phyloP scores from a whole-genome alignment of 345 rosid genomes.

The Conringia planisiliqua region DNA sequence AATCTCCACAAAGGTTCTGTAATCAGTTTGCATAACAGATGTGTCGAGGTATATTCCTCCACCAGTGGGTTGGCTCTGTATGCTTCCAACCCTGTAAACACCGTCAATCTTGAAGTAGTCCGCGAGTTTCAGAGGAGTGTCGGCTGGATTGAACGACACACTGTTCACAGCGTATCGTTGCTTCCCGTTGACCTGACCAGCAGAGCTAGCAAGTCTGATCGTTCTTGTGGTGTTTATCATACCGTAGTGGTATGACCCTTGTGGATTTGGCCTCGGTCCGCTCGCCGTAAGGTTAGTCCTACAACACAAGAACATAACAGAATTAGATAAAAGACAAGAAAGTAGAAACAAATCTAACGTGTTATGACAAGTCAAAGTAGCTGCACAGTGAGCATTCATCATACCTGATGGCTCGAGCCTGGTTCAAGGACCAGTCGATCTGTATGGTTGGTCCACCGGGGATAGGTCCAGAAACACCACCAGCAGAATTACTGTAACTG shows the following conservation, averaged over 20 bases:
- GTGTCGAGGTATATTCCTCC: constrained; percentile 82
- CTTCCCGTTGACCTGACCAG: constrained; percentile 80
- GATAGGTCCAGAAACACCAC: constrained; percentile 65
- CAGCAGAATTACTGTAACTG: constrained; percentile 74
- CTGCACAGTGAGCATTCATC: not conserved
- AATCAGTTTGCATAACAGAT: constrained; percentile 70
- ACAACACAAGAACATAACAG: constrained; percentile 14
- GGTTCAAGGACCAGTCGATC: constrained; percentile 87
- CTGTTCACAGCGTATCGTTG: constrained; percentile 90
- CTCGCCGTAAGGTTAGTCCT: constrained; percentile 96
- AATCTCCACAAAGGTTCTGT: constrained; percentile 73
- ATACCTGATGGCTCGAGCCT: constrained; percentile 89
- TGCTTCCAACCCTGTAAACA: constrained; percentile 66
- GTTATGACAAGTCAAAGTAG: not conserved
- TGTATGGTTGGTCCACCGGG: constrained; percentile 94
- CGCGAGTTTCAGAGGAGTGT: constrained; percentile 91
- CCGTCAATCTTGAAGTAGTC: constrained; percentile 88
- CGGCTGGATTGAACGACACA: constrained; percentile 65
- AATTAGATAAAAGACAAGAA: not conserved
- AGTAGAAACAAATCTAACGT: not conserved
- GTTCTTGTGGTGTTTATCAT: constrained; percentile 73
- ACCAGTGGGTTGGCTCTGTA: constrained; percentile 62
- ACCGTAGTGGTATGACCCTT: constrained; percentile 98
- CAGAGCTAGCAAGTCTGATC: constrained; percentile 64
- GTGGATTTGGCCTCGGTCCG: constrained; percentile 99